Conservation (phyloP, 345 rosid genomes). For the Zanthoxylum bungeanum region DNA sequence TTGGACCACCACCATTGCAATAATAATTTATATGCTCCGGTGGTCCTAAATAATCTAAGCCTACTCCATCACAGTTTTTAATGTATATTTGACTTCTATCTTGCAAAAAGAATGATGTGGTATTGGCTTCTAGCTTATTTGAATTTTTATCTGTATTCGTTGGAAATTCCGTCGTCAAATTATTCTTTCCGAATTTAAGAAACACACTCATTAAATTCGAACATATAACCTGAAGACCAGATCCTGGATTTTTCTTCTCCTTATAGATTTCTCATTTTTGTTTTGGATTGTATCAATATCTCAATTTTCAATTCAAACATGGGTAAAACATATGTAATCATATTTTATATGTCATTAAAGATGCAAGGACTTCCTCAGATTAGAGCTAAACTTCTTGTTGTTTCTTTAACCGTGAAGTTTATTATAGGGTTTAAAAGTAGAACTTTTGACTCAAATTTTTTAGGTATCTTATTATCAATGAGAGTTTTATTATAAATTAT, state of each 20-base stretch:
- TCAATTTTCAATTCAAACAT: too few species aligned
- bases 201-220: too few species aligned
- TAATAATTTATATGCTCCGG: neutral
- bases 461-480: too few species aligned
- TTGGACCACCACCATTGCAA: slow-evolving; percentile 1
- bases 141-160: too few species aligned
- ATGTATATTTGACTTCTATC: neutral
- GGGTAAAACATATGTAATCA: neutral
- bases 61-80: neutral
- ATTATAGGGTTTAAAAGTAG: too few species aligned
- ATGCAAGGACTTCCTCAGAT: neutral
- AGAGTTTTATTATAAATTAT: too few species aligned
- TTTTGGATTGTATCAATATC: neutral
- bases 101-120: neutral
- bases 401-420: neutral
- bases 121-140: too few species aligned
- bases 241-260: too few species aligned
- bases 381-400: neutral
- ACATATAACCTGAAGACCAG: too few species aligned
- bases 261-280: neutral
- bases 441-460: too few species aligned
- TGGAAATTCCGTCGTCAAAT: too few species aligned
- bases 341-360: neutral
- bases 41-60: neutral
- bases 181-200: too few species aligned